Evolutionary conservation across 805 yeast genomes (phyloP), one percentile per base, ranked within the genome.

Genomic region (Kockiozyma suomiensis): DNA sequence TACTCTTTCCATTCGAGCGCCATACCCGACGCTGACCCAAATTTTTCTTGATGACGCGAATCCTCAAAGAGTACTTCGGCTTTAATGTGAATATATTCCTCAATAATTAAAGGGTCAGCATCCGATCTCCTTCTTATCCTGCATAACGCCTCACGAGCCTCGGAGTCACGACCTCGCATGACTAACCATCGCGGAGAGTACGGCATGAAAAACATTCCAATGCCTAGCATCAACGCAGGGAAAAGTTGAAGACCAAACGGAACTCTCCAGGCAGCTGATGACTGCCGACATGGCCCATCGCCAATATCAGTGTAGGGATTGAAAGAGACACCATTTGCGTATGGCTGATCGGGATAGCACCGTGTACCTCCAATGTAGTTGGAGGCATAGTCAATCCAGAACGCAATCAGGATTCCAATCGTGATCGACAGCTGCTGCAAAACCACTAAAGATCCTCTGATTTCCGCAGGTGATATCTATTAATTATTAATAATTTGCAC

Each of bases 231-330:
- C 66, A 79, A 30, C 66, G 79, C 76, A 70, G 90, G 78, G 70
- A 85, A 60, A 70, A 80, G 72, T 75, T 81, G 78, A 75, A 87
- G 42, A 67, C 82, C 76, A 86, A 91, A 78, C 60, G 84, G 87
- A 21, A 83, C 69, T 68, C 92, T 79, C 81, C 87, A 87, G 47
- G 88, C 79, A 43, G 77, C 13, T 1, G 72, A 70, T 38, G 68
- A 62, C 51, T 68, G 70, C 50, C 43, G 55, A 50, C 56, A 58
- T 37, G 32, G 65, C 10, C 43, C 50, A 15, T 30, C 49, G 21
- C 41, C 54, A 23, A 58, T 23, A 21, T 58, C 62, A 25, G 52
- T 43, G 33, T 54, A 54, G 23, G 62, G 62, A 28, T 58, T 49
- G 56, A 58, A 58, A 25, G 60, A 38, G 26, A 33, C 41, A 28